Evolutionary conservation across 2,329 filamentous ascomycete genomes (phyloP), one percentile per base, ranked within the genome.

Genomic region (Ophiostoma tasmaniense): DNA sequence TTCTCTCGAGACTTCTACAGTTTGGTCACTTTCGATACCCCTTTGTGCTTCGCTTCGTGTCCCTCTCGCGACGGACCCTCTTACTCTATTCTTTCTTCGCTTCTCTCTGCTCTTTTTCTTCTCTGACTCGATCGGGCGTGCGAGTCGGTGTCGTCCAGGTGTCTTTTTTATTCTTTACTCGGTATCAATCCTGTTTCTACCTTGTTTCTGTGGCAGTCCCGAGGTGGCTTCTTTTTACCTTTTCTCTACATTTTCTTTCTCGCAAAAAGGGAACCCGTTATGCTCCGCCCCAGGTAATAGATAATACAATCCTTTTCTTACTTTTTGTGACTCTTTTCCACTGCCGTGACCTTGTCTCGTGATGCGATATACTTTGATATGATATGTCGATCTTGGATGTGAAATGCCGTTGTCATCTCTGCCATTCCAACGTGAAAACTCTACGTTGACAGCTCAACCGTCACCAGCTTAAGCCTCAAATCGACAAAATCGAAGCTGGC

Each of bases 21-120:
- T 64, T 37, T 64, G 61, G 61, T 37, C 61, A 42, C 64, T 65
- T 65, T 65, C 64, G 64, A 65, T 65, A 65, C 64, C 64, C 64
- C 64, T 25, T 67, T 61, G 28, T 33, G 35, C 45, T 35, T 50
- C 28, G 10, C 33, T 50, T 37, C 66, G 20, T 64, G 33, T 64
- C 61, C 61, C 20, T 62, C 59, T 6, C n/a, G 3, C 22, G 61
- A 64, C 20, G 61, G 61, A 37, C 20, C 14, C 35, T 66, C 8
- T 70, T 59, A 28, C 64, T 65, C 33, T 22, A 45, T 25, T 35
- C 25, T 45, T 28, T 37, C 10, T 45, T 64, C 37, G 3, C 20
- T 39, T 30, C 59, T 55, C 13, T 52, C 33, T 28, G n/a, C 30
- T 52, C 35, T 67, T 67, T n/a, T 35, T 67, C 33, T 25, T 35